Conservation (phyloP, 2,329 filamentous ascomycete species). For the Fusarium gaditjirri region DNA sequence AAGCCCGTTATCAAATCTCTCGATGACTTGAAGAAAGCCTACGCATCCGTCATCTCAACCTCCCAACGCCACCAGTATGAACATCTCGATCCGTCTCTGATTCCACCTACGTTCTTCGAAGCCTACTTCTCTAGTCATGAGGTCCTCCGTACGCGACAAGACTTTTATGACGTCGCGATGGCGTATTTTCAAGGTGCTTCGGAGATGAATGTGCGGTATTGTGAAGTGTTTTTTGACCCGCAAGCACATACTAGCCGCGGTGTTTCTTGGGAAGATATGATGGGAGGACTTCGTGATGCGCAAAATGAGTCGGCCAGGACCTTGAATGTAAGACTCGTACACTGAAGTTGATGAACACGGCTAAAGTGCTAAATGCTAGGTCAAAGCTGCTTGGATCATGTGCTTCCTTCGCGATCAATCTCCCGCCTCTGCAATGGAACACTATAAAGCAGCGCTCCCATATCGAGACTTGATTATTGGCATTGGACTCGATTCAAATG, state of each 20-base stretch:
- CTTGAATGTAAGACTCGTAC: not conserved
- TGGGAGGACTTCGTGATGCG: not conserved
- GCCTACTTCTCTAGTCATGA: not conserved
- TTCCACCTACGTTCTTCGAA: not conserved
- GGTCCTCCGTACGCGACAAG: not conserved
- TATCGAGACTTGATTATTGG: not conserved
- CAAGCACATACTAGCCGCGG: not conserved
- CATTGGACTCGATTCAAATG: not conserved
- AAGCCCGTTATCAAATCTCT: not conserved
- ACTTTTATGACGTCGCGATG: not conserved
- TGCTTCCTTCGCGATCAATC: not conserved
- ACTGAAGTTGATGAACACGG: rapidly evolving
- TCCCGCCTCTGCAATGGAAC: not conserved
- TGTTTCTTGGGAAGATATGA: not conserved
- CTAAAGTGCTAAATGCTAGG: not conserved
- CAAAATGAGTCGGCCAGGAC: not conserved
- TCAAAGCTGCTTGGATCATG: not conserved
- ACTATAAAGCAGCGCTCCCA: not conserved
- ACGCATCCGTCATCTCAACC: not conserved
- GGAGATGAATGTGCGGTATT: not conserved
- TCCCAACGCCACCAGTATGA: not conserved
- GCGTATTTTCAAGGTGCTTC: not conserved
- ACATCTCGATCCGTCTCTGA: not conserved
- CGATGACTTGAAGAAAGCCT: not conserved
- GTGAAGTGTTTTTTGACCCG: not conserved